These are phyloP conservation scores for Fomitiporia mediterranea DNA, from an alignment of 1,284 basidiomycete species.

Conservation along the genomic window DNA sequence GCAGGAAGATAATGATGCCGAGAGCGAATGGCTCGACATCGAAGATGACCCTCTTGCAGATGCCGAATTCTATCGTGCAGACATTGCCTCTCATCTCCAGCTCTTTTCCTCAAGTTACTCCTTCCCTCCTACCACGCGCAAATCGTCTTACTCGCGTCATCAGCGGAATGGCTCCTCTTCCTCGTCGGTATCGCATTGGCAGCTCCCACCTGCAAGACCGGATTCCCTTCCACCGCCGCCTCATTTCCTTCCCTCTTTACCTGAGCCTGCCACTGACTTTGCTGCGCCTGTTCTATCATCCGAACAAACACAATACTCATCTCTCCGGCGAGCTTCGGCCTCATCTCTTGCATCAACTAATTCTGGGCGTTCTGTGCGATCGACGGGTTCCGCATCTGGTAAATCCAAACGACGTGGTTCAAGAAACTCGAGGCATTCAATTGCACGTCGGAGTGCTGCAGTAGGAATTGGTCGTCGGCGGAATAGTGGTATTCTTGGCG, in stretches of 20 bases:
- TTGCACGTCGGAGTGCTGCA: conserved; percentile 7
- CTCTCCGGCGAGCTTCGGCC: conserved; percentile 15
- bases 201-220: conserved; percentile 17
- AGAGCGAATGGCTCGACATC: conserved; percentile 14
- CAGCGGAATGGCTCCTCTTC: conserved; percentile 8
- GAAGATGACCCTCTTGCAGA: conserved; percentile 12
- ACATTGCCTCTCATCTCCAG: conserved; percentile 19
- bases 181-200: background rate
- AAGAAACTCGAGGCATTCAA: background rate
- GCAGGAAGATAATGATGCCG: conserved; percentile 6
- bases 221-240: conserved; percentile 18
- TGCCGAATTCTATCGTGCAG: conserved; percentile 17
- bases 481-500: background rate
- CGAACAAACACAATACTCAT: background rate
- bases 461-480: background rate
- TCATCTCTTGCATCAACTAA: conserved; percentile 11
- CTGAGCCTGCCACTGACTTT: too few relatives aligned
- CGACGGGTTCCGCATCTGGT: background rate
- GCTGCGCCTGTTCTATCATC: background rate
- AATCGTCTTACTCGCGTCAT: conserved; percentile 7
- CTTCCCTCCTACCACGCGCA: conserved; percentile 2
- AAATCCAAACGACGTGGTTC: conserved; percentile 1
- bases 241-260: background rate
- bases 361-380: conserved; percentile 13
- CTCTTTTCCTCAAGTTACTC: conserved; percentile 9